These are phyloP conservation scores for Tulasnella sp. DNA, from an alignment of 768 basidiomycete species.

Conservation along the genomic window DNA sequence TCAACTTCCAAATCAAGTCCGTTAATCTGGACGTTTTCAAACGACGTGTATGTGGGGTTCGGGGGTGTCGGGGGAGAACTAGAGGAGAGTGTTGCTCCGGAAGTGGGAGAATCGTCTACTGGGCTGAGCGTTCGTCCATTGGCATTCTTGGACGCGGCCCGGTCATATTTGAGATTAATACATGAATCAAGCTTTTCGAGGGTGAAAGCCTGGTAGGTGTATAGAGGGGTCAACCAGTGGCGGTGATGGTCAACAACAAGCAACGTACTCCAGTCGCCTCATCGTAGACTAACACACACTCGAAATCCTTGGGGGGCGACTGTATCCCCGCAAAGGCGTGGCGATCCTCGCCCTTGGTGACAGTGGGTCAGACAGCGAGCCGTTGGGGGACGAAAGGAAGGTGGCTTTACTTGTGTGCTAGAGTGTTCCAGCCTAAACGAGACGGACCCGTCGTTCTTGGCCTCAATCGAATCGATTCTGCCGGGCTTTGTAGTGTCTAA, in stretches of 20 bases:
- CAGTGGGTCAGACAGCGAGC: constrained; percentile 21
- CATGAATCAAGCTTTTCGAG: constrained; percentile 64
- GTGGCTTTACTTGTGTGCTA: constrained; percentile 41
- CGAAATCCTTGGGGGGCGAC: constrained; percentile 48
- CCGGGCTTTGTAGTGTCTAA: constrained; percentile 56
- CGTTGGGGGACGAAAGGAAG: neutral
- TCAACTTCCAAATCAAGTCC: constrained; percentile 2
- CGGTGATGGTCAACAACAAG: neutral
- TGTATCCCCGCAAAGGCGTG: constrained; percentile 49
- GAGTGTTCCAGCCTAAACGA: constrained; percentile 52
- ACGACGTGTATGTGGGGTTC: neutral
- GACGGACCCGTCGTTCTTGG: constrained; percentile 35
- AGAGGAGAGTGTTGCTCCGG: constrained; percentile 2
- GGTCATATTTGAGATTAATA: constrained; percentile 41
- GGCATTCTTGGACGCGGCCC: neutral
- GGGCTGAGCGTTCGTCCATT: neutral
- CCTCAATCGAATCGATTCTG: constrained; percentile 35
- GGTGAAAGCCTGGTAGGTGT: constrained; percentile 44
- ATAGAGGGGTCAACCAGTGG: constrained; percentile 6
- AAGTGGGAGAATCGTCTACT: constrained; percentile 5
- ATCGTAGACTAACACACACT: constrained; percentile 72
- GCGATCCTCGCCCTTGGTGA: constrained; percentile 33
- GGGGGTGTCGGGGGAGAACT: constrained; percentile 9
- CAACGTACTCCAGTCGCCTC: constrained; percentile 54
- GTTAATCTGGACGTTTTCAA: constrained; percentile 2